Evolutionary conservation across 169 alveolate genomes (phyloP), one percentile per base, ranked within the genome.

Genomic region (Plasmodium adleri): DNA sequence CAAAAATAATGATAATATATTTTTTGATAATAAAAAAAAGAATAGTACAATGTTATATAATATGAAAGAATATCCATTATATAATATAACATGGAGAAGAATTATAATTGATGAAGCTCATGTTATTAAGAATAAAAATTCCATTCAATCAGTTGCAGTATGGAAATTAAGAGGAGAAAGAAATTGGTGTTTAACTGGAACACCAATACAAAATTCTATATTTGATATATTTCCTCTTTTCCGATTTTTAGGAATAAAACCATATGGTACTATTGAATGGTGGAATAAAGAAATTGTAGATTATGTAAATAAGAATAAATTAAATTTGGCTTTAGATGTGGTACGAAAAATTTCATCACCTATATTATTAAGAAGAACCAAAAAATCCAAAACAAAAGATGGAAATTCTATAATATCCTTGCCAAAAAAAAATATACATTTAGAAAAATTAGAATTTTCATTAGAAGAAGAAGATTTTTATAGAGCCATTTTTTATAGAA

Each of bases 41-140:
- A 63, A 49, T n/a, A 66, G 24, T 28, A 78, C 64, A 28, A 13
- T 10, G 26, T 8, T 20, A 32, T 72, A 10, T 43, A 24, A 17
- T 28, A 10, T 26, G 17, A 71, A 62, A 64, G 72, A 39, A 45
- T 88, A 88, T 47, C 95, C 95, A 2, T 71, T 97, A 58, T 88
- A 88, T 62, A 75, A 93, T 92, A 88, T 94, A 58, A 91, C 94
- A 64, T 97, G 97, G 93, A 94, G 92, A 71, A 93, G 98, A 78
- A 90, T 97, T 20, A 95, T 96, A 12, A 90, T 97, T 1, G 99
- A 97, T 92, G 99, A 97, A 92, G 99, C 98, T 12, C 99, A 97
- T 88, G 92, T 94, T 66, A 95, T 97, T 39, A 96, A 96, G 88
- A 96, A 96, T 71, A 94, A 96, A 63, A 91, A 90, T 63, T 93